Percentiles rank a stretch among this genome's conserved stretches.
These are phyloP conservation scores for Silene coronaria DNA, from an alignment of 179 eudicot species.

Conservation along the genomic window DNA sequence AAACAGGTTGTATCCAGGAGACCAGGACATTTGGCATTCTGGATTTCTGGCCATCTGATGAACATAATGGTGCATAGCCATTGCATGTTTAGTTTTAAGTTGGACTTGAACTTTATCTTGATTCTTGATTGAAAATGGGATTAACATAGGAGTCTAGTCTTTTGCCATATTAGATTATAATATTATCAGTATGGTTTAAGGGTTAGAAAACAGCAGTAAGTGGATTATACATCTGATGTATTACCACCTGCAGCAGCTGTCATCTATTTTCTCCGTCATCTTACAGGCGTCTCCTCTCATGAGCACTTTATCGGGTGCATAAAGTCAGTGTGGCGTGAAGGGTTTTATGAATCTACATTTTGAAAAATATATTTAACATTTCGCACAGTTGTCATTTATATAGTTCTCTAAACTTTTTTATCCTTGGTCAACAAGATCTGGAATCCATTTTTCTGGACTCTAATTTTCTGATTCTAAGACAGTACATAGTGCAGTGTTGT, in stretches of 20 bases:
- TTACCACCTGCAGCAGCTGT: background rate
- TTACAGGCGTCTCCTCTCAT: background rate
- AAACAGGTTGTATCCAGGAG: background rate
- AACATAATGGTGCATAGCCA: slow-evolving; percentile 2
- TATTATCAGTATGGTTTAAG: background rate
- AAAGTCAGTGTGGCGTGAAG: background rate
- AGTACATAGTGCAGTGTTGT: slow-evolving; percentile 1
- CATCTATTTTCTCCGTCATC: background rate
- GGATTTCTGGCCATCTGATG: slow-evolving; percentile 7
- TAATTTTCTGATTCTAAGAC: background rate
- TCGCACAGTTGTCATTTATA: background rate
- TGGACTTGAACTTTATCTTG: background rate
- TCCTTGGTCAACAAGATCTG: background rate
- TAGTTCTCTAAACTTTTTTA: background rate
- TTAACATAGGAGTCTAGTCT: background rate
- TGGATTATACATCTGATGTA: too few relatives aligned
- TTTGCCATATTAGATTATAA: background rate
- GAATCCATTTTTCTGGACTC: background rate
- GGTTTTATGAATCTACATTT: background rate
- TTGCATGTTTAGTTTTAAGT: background rate
- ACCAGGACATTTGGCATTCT: too few relatives aligned
- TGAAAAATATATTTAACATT: background rate
- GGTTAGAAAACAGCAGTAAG: background rate
- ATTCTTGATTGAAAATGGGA: background rate
- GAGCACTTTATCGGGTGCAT: background rate